Evolutionary conservation across 441 rosid species (phyloP).

Genomic region (Cnidoscolus chayamansa): DNA sequence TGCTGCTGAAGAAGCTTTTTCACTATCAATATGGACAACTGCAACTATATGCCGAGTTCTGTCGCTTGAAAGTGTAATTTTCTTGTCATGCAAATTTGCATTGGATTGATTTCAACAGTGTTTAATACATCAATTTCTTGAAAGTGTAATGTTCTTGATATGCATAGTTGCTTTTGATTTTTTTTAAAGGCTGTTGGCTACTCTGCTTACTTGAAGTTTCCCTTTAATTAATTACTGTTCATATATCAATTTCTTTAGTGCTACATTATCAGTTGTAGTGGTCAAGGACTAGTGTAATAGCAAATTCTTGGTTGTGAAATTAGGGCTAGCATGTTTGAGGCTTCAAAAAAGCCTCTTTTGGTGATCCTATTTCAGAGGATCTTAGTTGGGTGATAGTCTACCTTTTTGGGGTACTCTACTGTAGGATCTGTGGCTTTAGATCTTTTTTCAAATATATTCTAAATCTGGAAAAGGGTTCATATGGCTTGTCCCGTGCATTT

Average conservation of each 20-base stretch:
- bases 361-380: background rate
- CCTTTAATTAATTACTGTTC: background rate
- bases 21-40: slow-evolving; percentile 89
- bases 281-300: background rate
- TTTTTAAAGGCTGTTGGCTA: background rate
- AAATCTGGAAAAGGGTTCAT: no score
- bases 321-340: background rate
- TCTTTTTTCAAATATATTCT: background rate
- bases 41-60: slow-evolving; percentile 92
- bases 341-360: background rate
- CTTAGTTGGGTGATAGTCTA: background rate
- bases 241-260: background rate
- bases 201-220: background rate
- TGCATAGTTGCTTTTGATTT: background rate
- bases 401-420: background rate
- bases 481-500: no score
- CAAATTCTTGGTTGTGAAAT: background rate
- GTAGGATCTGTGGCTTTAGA: background rate
- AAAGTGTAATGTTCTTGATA: no score
- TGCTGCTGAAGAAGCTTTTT: slow-evolving; percentile 87
- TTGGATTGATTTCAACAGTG: slow-evolving; percentile 14
- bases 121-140: background rate
- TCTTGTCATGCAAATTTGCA: slow-evolving; percentile 23
- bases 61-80: slow-evolving; percentile 82
- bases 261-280: background rate